Conservation (phyloP, 768 basidiomycete genomes). For the Boletus tylopilopsis region DNA sequence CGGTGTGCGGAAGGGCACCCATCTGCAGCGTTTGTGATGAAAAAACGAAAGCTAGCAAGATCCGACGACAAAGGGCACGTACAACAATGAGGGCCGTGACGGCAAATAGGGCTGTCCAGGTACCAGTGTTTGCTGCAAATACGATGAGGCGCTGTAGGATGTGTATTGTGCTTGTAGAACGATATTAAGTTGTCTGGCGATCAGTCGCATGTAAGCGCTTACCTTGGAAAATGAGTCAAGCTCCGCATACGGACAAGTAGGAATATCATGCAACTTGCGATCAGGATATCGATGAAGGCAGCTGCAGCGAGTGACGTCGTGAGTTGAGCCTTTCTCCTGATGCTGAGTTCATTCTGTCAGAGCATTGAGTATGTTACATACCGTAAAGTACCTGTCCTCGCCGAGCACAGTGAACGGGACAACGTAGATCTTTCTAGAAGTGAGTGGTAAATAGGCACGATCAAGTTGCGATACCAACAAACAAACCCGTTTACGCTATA, state of each 20-base stretch:
- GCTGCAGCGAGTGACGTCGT: not conserved
- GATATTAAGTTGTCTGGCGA: not conserved
- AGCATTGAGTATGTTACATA: too few species aligned
- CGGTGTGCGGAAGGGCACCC: not conserved
- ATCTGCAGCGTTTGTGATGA: not conserved
- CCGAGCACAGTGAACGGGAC: fast-evolving
- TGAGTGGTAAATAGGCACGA: too few species aligned
- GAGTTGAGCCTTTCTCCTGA: not conserved
- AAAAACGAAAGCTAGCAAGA: too few species aligned
- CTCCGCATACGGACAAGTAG: slow-evolving; percentile 1
- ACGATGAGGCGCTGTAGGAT: slow-evolving; percentile 9
- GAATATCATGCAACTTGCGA: slow-evolving; percentile 3
- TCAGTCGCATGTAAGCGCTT: not conserved
- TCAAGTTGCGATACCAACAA: too few species aligned
- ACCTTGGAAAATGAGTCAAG: not conserved
- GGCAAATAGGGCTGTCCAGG: slow-evolving; percentile 47
- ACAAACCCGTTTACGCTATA: too few species aligned
- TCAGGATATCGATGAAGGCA: slow-evolving; percentile 7
- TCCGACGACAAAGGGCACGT: slow-evolving; percentile 26
- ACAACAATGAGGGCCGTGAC: slow-evolving; percentile 45
- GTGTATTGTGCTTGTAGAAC: not conserved
- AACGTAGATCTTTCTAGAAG: too few species aligned
- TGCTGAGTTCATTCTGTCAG: not conserved
- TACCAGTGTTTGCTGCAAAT: slow-evolving; percentile 24
- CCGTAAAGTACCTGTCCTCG: too few species aligned